Base-by-base conservation (phyloP, 352 stramenopile genomes). In the Phytopythium boreale region DNA sequence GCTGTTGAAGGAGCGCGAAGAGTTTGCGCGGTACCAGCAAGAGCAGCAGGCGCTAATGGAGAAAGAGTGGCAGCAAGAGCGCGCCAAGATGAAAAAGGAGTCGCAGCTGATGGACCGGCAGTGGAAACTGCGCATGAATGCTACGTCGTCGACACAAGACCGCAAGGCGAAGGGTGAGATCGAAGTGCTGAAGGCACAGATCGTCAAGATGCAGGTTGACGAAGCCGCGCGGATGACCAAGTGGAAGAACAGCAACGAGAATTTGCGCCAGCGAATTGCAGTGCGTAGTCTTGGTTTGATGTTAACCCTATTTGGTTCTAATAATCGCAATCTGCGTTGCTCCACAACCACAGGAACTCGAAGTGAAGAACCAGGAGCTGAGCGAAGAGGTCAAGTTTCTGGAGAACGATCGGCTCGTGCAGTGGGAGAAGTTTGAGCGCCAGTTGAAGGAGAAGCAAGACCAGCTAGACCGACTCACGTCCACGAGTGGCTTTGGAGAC, bases 181-280 rank as follows among this genome's bases (percentile, higher is more conserved):
- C 0, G 88, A 93, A 52, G 69, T 74, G 27, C 70, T 96, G 15
- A 93, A 92, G 64, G 88, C 88, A 2, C 86, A 95, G 55, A 89
- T 96, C 31, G 81, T 93, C 51, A 89, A 86, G 24, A 80, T 95
- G 62, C 76, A 96, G 53, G 56, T 94, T 20, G 88, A 96, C 20
- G 79, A 91, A 55, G 82, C 80, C 49, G 61, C 67, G 43, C 63
- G 76, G 57, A 66, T 67, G 61, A 67, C 24, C 43, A 95, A 94
- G 56, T 80, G 74, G 63, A 96, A 95, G 64, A 72, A 74, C 36
- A 78, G 67, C 41, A 89, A 76, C 34, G 82, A 95, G 19, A 87
- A 75, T 10, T 66, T 95, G 29, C 72, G 84, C 26, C 81, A 90
- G 55, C 74, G 86, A 41, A 73, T 94, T 62, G 61, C 64, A 71